Conservation (phyloP, 306 rosid species). For the Casuarina glauca region DNA sequence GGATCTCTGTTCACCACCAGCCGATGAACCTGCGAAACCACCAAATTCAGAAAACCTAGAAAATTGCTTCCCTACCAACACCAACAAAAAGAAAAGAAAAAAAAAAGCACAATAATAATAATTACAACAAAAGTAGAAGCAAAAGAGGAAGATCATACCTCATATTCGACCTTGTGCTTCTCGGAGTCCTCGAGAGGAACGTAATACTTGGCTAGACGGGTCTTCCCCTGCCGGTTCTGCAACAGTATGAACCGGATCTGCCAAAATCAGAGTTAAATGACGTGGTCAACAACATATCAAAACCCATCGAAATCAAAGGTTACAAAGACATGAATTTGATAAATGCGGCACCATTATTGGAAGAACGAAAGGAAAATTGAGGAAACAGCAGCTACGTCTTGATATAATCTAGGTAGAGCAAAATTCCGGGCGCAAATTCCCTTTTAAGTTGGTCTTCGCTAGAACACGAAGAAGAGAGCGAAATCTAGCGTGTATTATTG, state of each 20-base stretch:
- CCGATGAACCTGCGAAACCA: conserved; percentile 75
- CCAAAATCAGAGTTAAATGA: conserved; percentile 14
- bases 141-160: conserved; percentile 43
- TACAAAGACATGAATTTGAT: neutral
- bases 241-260: conserved; percentile 97
- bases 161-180: conserved; percentile 98
- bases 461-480: neutral
- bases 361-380: neutral
- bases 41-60: conserved; percentile 14
- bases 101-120: neutral
- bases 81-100: too few relatives aligned
- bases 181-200: conserved; percentile 98
- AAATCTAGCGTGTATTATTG: neutral
- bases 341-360: conserved; percentile 12
- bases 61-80: neutral
- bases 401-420: neutral
- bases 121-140: neutral
- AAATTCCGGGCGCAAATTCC: neutral
- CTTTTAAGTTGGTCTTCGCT: neutral
- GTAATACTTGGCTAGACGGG: conserved; percentile 89
- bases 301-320: neutral
- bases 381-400: neutral
- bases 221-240: conserved; percentile 93
- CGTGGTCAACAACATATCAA: conserved; percentile 4
- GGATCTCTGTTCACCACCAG: conserved; percentile 98